Evolutionary conservation across 441 rosid species (phyloP).

Genomic region (Bocquillonia castaneifolia): DNA sequence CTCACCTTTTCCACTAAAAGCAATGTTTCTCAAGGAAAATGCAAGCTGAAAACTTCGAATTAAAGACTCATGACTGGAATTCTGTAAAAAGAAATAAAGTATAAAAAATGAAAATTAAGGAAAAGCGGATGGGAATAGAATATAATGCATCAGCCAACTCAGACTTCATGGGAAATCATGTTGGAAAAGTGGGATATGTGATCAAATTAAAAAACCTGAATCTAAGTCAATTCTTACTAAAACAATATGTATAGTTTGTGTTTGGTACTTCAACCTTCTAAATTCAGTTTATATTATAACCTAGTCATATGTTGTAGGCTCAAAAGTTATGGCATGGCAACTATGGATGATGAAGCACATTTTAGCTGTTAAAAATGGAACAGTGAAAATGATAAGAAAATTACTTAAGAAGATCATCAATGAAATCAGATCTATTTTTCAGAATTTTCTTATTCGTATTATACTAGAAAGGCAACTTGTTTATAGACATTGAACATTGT

Average conservation of each 20-base stretch:
- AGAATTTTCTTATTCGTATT: constrained; percentile 7
- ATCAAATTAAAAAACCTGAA: neutral
- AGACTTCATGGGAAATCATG: constrained; percentile 9
- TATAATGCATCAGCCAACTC: constrained; percentile 1
- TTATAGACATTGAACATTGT: neutral
- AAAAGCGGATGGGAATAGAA: constrained; percentile 6
- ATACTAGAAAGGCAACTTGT: neutral
- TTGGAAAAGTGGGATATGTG: neutral
- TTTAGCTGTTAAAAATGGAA: neutral
- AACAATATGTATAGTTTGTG: neutral
- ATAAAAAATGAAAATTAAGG: constrained; percentile 18
- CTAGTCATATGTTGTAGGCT: neutral
- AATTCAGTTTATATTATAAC: neutral
- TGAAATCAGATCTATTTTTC: neutral
- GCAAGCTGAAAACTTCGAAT: constrained; percentile 91
- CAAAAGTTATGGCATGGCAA: neutral
- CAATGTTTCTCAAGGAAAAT: constrained; percentile 72
- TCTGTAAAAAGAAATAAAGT: constrained; percentile 45
- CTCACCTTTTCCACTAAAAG: constrained; percentile 66
- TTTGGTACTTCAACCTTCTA: neutral
- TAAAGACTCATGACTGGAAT: constrained; percentile 66
- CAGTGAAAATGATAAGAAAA: neutral
- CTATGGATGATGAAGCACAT: constrained; percentile 2
- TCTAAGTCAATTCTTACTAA: neutral
- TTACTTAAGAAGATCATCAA: neutral